These are phyloP conservation scores for Yarrowia yakushimensis DNA, from an alignment of 805 yeast species.

Conservation along the genomic window DNA sequence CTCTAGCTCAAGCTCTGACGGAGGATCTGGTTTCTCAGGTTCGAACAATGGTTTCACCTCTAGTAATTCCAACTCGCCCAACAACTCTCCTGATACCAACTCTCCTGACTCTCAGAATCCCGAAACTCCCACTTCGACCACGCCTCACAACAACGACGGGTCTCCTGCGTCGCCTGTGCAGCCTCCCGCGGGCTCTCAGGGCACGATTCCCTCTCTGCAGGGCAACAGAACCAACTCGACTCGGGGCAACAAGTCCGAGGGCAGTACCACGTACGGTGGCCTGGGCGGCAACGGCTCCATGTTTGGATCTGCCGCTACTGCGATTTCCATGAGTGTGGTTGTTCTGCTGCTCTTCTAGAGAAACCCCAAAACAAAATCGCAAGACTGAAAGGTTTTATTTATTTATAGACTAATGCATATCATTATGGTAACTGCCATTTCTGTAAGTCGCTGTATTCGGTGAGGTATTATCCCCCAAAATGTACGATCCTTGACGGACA, in stretches of 20 bases:
- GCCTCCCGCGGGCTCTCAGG: slow-evolving; percentile 17
- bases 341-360: slow-evolving; percentile 3
- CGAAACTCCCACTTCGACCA: background rate
- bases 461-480: too few species aligned
- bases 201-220: slow-evolving; percentile 6
- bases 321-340: slow-evolving; percentile 13
- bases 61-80: background rate
- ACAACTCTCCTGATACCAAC: background rate
- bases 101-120: background rate
- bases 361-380: background rate
- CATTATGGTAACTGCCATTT: background rate
- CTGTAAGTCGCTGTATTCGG: too few species aligned
- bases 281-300: slow-evolving; percentile 20
- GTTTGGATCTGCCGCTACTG: slow-evolving; percentile 14
- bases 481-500: background rate
- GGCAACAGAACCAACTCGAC: slow-evolving; percentile 24
- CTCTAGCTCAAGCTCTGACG: too few species aligned
- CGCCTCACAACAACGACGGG: slow-evolving; percentile 14
- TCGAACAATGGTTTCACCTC: slow-evolving; percentile 1
- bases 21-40: background rate
- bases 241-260: slow-evolving; percentile 21
- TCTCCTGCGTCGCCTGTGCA: slow-evolving; percentile 20
- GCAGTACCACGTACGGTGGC: slow-evolving; percentile 21
- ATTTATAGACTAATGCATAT: slow-evolving; percentile 15
- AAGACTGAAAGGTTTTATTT: background rate